Conservation (phyloP, 768 basidiomycete genomes). For the Lactarius tabidus region DNA sequence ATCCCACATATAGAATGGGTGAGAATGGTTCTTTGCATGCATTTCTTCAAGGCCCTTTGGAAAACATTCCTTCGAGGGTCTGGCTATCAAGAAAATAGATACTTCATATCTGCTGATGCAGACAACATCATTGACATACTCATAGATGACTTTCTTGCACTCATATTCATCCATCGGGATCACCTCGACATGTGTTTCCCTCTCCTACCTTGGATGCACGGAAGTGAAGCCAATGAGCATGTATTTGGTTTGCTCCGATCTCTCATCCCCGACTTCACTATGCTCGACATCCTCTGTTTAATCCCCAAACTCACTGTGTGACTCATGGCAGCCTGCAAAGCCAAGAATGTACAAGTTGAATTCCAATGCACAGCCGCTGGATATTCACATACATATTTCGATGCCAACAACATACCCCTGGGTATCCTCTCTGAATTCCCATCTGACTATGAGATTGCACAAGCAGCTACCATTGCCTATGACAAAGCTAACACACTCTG, state of each 20-base stretch:
- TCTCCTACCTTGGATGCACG: slow-evolving; percentile 34
- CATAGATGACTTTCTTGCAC: slow-evolving; percentile 25
- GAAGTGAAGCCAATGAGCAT: slow-evolving; percentile 33
- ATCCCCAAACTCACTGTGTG: slow-evolving; percentile 27
- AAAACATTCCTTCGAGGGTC: slow-evolving; percentile 24
- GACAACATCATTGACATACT: slow-evolving; percentile 28
- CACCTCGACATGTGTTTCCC: slow-evolving; percentile 24
- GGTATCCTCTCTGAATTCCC: neutral
- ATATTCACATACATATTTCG: slow-evolving; percentile 29
- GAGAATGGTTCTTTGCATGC: slow-evolving; percentile 28
- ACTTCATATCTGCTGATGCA: slow-evolving; percentile 30
- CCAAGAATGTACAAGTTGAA: slow-evolving; percentile 6
- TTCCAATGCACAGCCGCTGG: slow-evolving; percentile 24
- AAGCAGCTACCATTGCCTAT: neutral
- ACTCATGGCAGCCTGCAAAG: slow-evolving; percentile 22
- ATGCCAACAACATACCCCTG: slow-evolving; percentile 17
- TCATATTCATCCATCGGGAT: slow-evolving; percentile 26
- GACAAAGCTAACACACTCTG: neutral
- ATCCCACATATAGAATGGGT: slow-evolving; percentile 28
- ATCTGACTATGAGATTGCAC: neutral
- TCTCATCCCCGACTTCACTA: slow-evolving; percentile 30
- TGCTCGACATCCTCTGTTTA: slow-evolving; percentile 25
- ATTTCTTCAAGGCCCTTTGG: slow-evolving; percentile 31
- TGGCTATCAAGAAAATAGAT: slow-evolving; percentile 17
- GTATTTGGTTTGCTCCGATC: slow-evolving; percentile 30